These are phyloP conservation scores for Aspergillus uvarum DNA, from an alignment of 2,329 filamentous ascomycete species.

Conservation along the genomic window DNA sequence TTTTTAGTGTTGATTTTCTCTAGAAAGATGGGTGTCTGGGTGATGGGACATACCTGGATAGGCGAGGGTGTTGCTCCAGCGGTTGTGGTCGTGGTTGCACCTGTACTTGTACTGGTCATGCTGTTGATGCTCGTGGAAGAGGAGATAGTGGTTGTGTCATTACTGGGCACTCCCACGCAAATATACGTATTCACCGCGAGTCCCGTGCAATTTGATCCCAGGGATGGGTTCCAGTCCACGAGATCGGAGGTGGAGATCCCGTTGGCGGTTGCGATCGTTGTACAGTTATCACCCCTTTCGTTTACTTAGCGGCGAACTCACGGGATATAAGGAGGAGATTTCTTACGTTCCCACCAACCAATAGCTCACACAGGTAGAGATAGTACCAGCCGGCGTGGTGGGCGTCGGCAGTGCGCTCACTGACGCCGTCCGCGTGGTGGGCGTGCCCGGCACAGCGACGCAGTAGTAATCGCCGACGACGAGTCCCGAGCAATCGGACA, in stretches of 20 bases:
- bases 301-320: too few relatives aligned
- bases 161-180: conserved; percentile 14
- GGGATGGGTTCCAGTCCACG: conserved; percentile 34
- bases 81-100: conserved; percentile 1
- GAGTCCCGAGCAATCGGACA: neutral
- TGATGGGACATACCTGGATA: neutral
- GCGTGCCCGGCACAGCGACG: conserved; percentile 6
- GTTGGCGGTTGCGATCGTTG: neutral
- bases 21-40: conserved; percentile 2
- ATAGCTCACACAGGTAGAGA: too few relatives aligned
- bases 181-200: conserved; percentile 26
- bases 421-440: conserved; percentile 2
- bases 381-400: too few relatives aligned
- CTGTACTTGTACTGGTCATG: too few relatives aligned
- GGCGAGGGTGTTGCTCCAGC: conserved; percentile 7
- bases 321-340: too few relatives aligned
- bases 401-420: too few relatives aligned
- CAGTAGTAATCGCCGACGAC: conserved; percentile 7
- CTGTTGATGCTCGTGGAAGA: neutral
- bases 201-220: conserved; percentile 25
- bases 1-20: too few relatives aligned
- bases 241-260: conserved; percentile 16
- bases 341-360: neutral
- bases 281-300: conserved; percentile 8
- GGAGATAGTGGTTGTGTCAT: conserved; percentile 2